These are phyloP conservation scores for Camelina neglecta DNA, from an alignment of 345 rosid genomes.

Conservation along the genomic window DNA sequence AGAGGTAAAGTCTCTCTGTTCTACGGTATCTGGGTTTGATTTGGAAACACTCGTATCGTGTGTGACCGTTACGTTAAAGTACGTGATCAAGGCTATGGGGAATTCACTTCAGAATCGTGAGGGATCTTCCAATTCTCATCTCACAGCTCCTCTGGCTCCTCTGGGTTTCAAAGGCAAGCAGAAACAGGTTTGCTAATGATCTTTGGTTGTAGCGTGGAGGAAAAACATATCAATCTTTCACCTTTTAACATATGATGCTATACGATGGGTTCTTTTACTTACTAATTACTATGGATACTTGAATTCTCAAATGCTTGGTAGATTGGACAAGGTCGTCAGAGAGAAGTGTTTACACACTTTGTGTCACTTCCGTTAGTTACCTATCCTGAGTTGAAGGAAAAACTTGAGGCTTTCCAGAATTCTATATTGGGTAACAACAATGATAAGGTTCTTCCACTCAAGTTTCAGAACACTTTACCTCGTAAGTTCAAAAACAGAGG, in stretches of 20 bases:
- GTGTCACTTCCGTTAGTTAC: constrained; percentile 85
- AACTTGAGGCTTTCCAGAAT: constrained; percentile 65
- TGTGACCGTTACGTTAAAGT: background rate
- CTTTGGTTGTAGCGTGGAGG: background rate
- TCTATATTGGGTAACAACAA: constrained; percentile 49
- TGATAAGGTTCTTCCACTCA: constrained; percentile 2
- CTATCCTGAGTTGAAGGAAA: constrained; percentile 71
- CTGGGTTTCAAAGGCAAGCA: constrained; percentile 24
- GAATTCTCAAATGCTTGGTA: constrained; percentile 31
- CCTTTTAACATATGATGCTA: background rate
- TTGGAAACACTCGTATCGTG: background rate
- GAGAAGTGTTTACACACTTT: constrained; percentile 77
- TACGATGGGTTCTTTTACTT: background rate
- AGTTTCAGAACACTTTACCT: constrained; percentile 39
- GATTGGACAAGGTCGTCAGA: constrained; percentile 60
- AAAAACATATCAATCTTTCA: background rate
- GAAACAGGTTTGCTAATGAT: constrained; percentile 33
- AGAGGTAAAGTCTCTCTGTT: constrained; percentile 20
- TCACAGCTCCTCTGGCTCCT: constrained; percentile 17
- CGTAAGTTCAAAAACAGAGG: constrained; percentile 49
- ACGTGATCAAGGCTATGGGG: background rate
- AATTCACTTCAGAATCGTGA: background rate
- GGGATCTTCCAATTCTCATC: constrained; percentile 20
- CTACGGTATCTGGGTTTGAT: background rate
- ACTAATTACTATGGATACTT: background rate